Evolutionary conservation across 2,329 filamentous ascomycete species (phyloP).

Genomic region (Plectosphaerella cucumerina): DNA sequence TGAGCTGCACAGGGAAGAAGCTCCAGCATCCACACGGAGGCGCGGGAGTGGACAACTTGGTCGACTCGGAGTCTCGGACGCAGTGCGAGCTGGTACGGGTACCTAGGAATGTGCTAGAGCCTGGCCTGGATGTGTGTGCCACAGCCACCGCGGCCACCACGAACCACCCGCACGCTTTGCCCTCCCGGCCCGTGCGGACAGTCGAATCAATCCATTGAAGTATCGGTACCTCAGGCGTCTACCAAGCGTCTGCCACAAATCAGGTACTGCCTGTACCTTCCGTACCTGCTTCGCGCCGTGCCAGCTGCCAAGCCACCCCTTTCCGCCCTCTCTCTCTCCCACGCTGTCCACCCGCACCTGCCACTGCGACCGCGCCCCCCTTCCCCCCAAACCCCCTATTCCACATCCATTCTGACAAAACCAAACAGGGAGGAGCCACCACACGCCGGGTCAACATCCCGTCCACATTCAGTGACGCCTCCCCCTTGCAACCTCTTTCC

Average conservation of each 20-base stretch:
- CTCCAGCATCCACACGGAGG: too few species aligned
- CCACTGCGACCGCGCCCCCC: neutral
- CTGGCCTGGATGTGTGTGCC: neutral
- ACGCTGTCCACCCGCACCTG: too few species aligned
- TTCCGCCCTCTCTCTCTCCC: neutral
- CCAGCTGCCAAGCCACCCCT: neutral
- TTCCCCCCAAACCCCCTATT: neutral
- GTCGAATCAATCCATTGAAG: too few species aligned
- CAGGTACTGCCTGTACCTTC: neutral
- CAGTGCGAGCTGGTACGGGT: neutral
- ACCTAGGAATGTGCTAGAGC: neutral
- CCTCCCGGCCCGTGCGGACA: too few species aligned
- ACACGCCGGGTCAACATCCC: constrained; percentile 7
- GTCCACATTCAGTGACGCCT: constrained; percentile 21
- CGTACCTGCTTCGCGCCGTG: neutral
- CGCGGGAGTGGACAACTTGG: too few species aligned
- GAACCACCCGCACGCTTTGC: too few species aligned
- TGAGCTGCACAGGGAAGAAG: too few species aligned
- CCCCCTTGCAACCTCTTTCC: constrained; percentile 18
- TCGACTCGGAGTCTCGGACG: too few species aligned
- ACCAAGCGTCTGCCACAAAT: too few species aligned
- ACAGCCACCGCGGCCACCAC: too few species aligned
- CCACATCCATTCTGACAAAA: neutral
- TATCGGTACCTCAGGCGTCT: too few species aligned
- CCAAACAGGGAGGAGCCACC: neutral